These are phyloP conservation scores for Leishmania aethiopica DNA, from an alignment of 208 protist species.

Conservation along the genomic window DNA sequence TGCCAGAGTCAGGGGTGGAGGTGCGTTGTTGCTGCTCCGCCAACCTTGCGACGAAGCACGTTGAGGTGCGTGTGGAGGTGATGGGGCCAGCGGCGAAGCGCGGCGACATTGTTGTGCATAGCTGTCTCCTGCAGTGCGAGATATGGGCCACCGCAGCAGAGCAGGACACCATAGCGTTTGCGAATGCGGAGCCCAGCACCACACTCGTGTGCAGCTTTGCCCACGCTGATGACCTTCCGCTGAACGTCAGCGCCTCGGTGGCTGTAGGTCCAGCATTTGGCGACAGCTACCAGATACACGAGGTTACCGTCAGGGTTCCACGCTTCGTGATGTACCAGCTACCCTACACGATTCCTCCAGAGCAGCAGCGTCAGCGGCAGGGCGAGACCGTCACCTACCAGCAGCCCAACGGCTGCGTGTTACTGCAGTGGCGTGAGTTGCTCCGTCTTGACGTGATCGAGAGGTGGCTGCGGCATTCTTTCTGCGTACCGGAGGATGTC, in stretches of 20 bases:
- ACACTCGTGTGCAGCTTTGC: conserved; percentile 63
- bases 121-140: conserved; percentile 71
- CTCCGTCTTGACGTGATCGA: conserved; percentile 41
- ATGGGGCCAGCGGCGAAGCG: conserved; percentile 21
- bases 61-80: conserved; percentile 37
- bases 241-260: conserved; percentile 70
- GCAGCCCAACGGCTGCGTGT: conserved; percentile 40
- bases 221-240: conserved; percentile 59
- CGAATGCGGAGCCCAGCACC: conserved; percentile 28
- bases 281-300: conserved; percentile 84
- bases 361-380: conserved; percentile 9
- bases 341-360: conserved; percentile 14
- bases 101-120: conserved; percentile 67
- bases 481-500: conserved; percentile 38
- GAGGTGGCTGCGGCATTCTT: conserved; percentile 55
- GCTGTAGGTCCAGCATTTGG: conserved; percentile 72
- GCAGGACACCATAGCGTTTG: conserved; percentile 20
- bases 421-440: conserved; percentile 51
- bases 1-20: conserved; percentile 56
- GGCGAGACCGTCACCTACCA: conserved; percentile 10
- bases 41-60: conserved; percentile 14
- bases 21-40: conserved; percentile 38
- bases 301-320: conserved; percentile 75
- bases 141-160: conserved; percentile 25
- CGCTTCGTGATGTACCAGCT: conserved; percentile 86